Evolutionary conservation across 768 basidiomycete genomes (phyloP).

Genomic region (Leucosporidium yakuticum): DNA sequence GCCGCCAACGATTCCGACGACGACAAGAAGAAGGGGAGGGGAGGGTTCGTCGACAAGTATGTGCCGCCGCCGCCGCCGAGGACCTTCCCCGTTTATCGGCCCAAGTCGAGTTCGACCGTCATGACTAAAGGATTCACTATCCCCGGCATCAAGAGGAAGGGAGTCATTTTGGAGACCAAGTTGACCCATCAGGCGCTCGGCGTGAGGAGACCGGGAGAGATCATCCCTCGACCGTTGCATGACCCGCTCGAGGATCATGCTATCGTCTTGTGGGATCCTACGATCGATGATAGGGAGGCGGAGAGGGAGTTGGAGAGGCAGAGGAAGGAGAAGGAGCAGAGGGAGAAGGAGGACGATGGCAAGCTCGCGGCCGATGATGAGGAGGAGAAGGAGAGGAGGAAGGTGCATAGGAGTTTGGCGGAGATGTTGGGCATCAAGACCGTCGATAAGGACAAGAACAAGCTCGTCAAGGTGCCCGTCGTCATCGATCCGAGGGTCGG

Average conservation of each 20-base stretch:
- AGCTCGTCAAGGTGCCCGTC: constrained; percentile 83
- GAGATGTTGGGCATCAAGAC: constrained; percentile 71
- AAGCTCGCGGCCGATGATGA: constrained; percentile 50
- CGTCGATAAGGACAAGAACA: constrained; percentile 54
- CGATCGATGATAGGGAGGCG: constrained; percentile 84
- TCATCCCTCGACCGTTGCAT: constrained; percentile 85
- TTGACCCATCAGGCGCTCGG: constrained; percentile 56
- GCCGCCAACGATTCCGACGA: constrained; percentile 46
- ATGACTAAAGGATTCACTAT: constrained; percentile 63
- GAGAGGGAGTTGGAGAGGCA: constrained; percentile 73
- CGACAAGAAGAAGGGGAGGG: constrained; percentile 38
- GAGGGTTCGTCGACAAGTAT: constrained; percentile 42
- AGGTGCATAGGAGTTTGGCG: constrained; percentile 84
- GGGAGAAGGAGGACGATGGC: constrained; percentile 48
- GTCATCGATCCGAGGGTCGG: constrained; percentile 85
- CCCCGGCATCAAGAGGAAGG: constrained; percentile 51
- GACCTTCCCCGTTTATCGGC: constrained; percentile 62
- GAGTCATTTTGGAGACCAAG: constrained; percentile 24
- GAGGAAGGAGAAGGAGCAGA: constrained; percentile 60
- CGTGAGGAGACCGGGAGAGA: constrained; percentile 67
- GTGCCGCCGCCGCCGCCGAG: constrained; percentile 30
- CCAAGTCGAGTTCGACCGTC: constrained; percentile 65
- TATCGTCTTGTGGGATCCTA: constrained; percentile 94
- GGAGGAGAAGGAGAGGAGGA: constrained; percentile 57
- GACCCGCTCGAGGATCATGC: constrained; percentile 98